These are phyloP conservation scores for Meredithiella fracta DNA, from an alignment of 2,329 filamentous ascomycete genomes.

Conservation along the genomic window DNA sequence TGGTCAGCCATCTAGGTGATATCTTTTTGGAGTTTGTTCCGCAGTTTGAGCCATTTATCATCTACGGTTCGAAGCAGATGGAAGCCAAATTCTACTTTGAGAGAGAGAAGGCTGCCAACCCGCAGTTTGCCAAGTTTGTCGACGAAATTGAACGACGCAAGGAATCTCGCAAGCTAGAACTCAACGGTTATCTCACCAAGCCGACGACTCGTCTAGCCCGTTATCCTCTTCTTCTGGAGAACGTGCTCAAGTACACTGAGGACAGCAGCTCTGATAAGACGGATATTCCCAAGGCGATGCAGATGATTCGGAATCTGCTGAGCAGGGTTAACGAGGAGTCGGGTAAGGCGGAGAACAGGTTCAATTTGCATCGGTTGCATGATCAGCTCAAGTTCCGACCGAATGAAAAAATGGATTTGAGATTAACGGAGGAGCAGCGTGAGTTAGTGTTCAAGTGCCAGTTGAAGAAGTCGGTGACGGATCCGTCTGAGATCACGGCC, in stretches of 20 bases:
- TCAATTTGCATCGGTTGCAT: conserved; percentile 84
- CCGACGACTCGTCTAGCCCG: conserved; percentile 87
- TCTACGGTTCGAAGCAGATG: conserved; percentile 87
- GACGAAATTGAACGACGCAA: conserved; percentile 93
- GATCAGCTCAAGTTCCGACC: conserved; percentile 81
- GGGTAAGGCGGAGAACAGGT: conserved; percentile 92
- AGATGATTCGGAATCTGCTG: conserved; percentile 71
- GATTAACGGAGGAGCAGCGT: conserved; percentile 81
- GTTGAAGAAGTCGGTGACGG: conserved; percentile 81
- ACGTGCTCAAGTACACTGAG: conserved; percentile 79
- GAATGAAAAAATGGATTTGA: conserved; percentile 82
- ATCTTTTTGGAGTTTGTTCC: conserved; percentile 87
- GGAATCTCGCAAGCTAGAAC: conserved; percentile 87
- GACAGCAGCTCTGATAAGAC: conserved; percentile 68
- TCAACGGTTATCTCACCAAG: conserved; percentile 96
- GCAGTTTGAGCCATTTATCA: conserved; percentile 88
- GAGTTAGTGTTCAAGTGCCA: conserved; percentile 88
- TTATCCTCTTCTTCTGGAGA: conserved; percentile 83
- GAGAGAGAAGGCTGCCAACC: conserved; percentile 78
- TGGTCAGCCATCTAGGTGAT: conserved; percentile 81
- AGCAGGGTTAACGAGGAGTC: conserved; percentile 85
- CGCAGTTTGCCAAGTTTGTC: conserved; percentile 75
- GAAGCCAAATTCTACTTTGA: conserved; percentile 98
- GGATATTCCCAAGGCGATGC: conserved; percentile 80
- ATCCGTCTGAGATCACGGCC: conserved; percentile 77